Conservation (phyloP, 352 stramenopile genomes). For the Phytophthora sansomeana region DNA sequence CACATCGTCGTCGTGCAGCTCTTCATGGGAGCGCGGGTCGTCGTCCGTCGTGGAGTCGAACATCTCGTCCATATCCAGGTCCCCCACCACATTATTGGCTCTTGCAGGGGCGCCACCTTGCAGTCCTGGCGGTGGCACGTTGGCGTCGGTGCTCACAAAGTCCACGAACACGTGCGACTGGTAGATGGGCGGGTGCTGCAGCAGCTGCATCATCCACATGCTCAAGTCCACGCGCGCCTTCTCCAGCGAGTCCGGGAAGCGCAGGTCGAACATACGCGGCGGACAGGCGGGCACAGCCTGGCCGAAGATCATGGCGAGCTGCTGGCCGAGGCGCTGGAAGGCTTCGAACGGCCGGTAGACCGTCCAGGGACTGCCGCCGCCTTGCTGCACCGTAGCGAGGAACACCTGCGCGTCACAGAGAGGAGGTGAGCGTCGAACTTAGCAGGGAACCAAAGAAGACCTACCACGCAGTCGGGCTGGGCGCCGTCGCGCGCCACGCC, state of each 20-base stretch:
- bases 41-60: constrained; percentile 79
- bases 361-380: constrained; percentile 68
- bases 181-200: constrained; percentile 82
- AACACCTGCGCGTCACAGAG: constrained; percentile 60
- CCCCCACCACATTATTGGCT: constrained; percentile 76
- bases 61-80: constrained; percentile 87
- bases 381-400: constrained; percentile 78
- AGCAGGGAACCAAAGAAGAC: neutral
- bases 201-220: constrained; percentile 85
- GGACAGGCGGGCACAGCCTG: constrained; percentile 67
- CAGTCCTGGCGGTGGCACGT: constrained; percentile 66
- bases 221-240: constrained; percentile 75
- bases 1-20: constrained; percentile 62
- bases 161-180: constrained; percentile 87
- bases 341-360: constrained; percentile 80
- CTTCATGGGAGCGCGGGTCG: constrained; percentile 54
- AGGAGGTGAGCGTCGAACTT: constrained; percentile 1
- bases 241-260: constrained; percentile 74
- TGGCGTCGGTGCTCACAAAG: constrained; percentile 83
- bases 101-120: constrained; percentile 33
- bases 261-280: constrained; percentile 59
- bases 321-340: constrained; percentile 78
- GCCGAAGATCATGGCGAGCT: constrained; percentile 79
- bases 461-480: constrained; percentile 61
- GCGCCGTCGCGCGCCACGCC: constrained; percentile 64